Evolutionary conservation across 1,284 basidiomycete genomes (phyloP).

Genomic region (Quambalaria eucalypti): DNA sequence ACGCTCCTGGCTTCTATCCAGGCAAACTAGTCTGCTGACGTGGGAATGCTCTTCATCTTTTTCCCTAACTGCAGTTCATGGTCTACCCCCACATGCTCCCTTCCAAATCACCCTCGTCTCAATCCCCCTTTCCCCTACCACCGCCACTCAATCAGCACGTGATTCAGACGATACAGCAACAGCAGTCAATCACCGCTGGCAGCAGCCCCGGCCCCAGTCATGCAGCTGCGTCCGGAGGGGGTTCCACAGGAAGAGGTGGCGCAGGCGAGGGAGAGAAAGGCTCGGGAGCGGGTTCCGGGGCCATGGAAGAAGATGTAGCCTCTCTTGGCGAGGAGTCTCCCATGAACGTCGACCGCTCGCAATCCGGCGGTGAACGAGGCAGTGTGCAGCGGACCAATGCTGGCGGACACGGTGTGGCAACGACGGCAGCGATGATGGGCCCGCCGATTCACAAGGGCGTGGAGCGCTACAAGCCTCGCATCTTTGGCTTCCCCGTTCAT

Average conservation of each 20-base stretch:
- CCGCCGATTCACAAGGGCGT: constrained; percentile 9
- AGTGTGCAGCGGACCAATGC: neutral
- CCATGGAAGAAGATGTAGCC: neutral
- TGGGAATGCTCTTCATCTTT: neutral
- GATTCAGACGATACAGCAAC: constrained; percentile 9
- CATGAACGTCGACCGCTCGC: neutral
- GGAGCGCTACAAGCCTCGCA: constrained; percentile 40
- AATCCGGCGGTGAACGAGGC: too few species aligned
- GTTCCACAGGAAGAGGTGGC: neutral
- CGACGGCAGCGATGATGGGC: constrained; percentile 15
- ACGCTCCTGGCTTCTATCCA: constrained; percentile 55
- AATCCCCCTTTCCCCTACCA: constrained; percentile 27
- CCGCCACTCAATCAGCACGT: neutral
- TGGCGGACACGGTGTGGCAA: constrained; percentile 4
- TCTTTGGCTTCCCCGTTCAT: constrained; percentile 46
- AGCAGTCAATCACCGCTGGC: constrained; percentile 9
- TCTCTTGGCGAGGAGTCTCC: neutral
- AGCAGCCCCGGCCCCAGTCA: constrained; percentile 6
- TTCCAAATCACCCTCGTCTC: constrained; percentile 38
- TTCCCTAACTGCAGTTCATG: constrained; percentile 53
- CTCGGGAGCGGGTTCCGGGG: neutral
- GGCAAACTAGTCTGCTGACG: neutral
- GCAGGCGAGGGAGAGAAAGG: neutral
- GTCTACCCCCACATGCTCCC: constrained; percentile 63
- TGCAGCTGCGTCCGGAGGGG: neutral